Evolutionary conservation across 164 flowering plant species (phyloP), one percentile per base, ranked within the genome.

Genomic region (Aristolochia fimbriata): DNA sequence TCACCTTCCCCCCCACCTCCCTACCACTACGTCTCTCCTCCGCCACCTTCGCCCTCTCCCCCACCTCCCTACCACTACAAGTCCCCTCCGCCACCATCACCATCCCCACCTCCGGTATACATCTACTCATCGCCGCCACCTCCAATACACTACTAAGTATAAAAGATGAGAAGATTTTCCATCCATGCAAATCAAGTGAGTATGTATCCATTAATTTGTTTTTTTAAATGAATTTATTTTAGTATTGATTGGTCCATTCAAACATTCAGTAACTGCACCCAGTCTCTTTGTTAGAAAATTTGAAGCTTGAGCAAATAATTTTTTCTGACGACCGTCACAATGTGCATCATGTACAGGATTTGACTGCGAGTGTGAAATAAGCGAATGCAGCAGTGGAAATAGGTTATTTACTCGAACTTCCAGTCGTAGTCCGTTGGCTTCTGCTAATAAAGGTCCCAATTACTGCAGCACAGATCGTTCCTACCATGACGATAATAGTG

Each of bases 151-250:
- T 71, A 71, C 58, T 60, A 67, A 59, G 58, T 51, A 23, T 59
- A 46, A 48, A 11, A 47, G 24, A 11, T n/a, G 16, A 59, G 65
- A 37, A 17, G 17, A 27, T 67, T 45, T 45, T 23, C 22, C 30
- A 48, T 52, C 55, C 51, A 58, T 31, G 31, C 45, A 56, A 33
- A 58, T 60, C 62, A 62, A 46, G 68, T 71, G 56, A 67, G 68
- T 60, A 53, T 27, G 3, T 27, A n/a, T 27, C 30, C 30, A 5
- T 17, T 12, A 37, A 10, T 37, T 37, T 10, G 1, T 37, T 37
- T 31, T 10, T 10, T 6, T 37, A 37, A 37, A 37, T 37, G 12
- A 7, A 15, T 48, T n/a, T 22, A 23, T 27, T 27, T 27, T 5
- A 27, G 30, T 2, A 27, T 27, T 27, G 30, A 27, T 27, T 5